Evolutionary conservation across 441 rosid genomes (phyloP).

Genomic region (Pelargonium myrrhifolium): DNA sequence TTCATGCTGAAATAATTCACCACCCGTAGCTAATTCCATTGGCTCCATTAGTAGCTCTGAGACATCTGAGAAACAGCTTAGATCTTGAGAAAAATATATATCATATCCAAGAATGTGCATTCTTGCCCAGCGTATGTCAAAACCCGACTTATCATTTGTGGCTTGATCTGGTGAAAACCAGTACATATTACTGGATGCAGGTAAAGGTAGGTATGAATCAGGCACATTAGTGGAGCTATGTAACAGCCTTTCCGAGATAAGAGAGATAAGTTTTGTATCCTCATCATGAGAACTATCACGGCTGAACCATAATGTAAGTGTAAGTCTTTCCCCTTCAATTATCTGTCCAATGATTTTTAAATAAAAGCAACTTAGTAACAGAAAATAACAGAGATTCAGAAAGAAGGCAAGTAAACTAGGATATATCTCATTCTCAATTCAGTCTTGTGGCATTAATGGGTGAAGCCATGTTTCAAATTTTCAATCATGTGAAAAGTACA

Average conservation of each 20-base stretch:
- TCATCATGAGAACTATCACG: conserved; percentile 74
- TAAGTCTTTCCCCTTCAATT: conserved; percentile 71
- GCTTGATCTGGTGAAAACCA: conserved; percentile 50
- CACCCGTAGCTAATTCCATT: conserved; percentile 49
- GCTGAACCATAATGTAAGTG: conserved; percentile 83
- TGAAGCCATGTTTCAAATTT: not conserved
- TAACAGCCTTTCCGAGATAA: conserved; percentile 35
- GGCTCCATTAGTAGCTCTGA: conserved; percentile 41
- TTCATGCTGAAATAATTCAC: conserved; percentile 33
- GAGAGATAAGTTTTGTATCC: conserved; percentile 66
- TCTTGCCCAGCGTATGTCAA: conserved; percentile 66
- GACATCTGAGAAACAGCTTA: conserved; percentile 23
- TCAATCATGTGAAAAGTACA: not conserved
- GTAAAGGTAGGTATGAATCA: conserved; percentile 34
- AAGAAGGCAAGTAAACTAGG: not conserved
- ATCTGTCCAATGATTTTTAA: conserved; percentile 38
- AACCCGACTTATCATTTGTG: conserved; percentile 35
- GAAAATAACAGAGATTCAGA: not conserved
- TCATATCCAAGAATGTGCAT: conserved; percentile 47
- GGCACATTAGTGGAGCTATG: conserved; percentile 15
- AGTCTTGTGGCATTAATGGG: not conserved
- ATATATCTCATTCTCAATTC: not conserved
- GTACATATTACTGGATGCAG: conserved; percentile 74
- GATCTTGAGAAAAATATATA: conserved; percentile 35
- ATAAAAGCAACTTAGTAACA: conserved; percentile 6